Percentiles rank a stretch among this genome's conserved stretches.
Conservation (phyloP, 139 green algal species). For the Coelastrella sp. region DNA sequence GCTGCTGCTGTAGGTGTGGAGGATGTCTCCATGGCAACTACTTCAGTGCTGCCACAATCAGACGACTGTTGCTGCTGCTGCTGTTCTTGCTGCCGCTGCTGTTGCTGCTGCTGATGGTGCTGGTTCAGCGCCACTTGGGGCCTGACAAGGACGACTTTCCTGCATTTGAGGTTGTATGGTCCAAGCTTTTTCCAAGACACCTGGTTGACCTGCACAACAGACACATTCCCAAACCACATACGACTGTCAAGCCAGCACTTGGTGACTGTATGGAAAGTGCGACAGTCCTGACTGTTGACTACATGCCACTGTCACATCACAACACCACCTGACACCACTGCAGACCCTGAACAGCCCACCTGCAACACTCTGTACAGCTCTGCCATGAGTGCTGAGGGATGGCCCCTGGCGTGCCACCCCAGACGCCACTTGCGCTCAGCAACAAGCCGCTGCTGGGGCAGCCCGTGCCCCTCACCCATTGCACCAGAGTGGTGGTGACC, state of each 20-base stretch:
- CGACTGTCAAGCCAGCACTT: not conserved
- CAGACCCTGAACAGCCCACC: slow-evolving; percentile 42
- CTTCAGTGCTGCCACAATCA: slow-evolving; percentile 8
- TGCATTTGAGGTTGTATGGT: slow-evolving; percentile 96
- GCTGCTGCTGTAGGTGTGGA: not conserved
- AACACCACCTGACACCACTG: slow-evolving; percentile 44
- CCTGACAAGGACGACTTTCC: slow-evolving; percentile 50
- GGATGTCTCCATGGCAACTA: slow-evolving; percentile 25
- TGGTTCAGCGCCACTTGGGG: not conserved
- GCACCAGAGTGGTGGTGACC: slow-evolving; percentile 14
- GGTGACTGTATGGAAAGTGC: no score
- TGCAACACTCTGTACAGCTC: slow-evolving; percentile 78
- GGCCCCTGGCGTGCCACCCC: slow-evolving; percentile 75
- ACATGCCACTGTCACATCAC: not conserved
- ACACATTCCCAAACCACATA: not conserved
- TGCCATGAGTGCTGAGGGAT: slow-evolving; percentile 88
- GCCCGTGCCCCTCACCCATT: not conserved
- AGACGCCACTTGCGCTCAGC: slow-evolving; percentile 92
- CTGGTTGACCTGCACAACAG: slow-evolving; percentile 24
- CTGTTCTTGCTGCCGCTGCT: slow-evolving; percentile 9
- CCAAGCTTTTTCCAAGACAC: slow-evolving; percentile 93
- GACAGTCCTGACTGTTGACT: no score
- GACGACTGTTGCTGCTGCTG: slow-evolving; percentile 17
- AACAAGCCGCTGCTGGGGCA: slow-evolving; percentile 71
- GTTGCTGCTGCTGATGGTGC: slow-evolving; percentile 25